phyloP scores from a whole-genome alignment of 2,329 filamentous ascomycete genomes.

The Aureobasidium sp. region DNA sequence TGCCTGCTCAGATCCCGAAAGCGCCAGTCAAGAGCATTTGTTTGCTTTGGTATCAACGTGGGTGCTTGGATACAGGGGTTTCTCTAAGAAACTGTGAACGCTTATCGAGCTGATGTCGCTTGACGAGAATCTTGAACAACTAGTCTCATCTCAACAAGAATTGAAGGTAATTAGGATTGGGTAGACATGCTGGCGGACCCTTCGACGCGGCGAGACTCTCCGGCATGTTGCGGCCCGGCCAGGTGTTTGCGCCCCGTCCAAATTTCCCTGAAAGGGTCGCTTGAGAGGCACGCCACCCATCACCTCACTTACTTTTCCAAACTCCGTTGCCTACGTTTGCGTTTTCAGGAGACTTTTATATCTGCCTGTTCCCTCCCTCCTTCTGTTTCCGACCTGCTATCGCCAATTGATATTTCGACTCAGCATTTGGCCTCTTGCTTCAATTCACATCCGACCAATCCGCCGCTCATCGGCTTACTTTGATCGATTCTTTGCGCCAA shows the following conservation, averaged over 20 bases:
- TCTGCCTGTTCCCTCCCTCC: not conserved
- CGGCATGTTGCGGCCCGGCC: not conserved
- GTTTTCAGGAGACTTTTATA: conserved; percentile 1
- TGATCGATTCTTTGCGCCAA: not conserved
- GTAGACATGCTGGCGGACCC: not conserved
- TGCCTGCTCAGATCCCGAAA: not conserved
- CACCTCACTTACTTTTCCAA: not conserved
- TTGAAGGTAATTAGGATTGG: not conserved
- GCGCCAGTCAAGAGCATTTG: not conserved
- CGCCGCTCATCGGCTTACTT: conserved; percentile 4
- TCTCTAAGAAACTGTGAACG: not conserved
- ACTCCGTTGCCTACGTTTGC: not conserved
- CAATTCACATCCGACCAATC: not conserved
- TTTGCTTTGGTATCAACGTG: not conserved
- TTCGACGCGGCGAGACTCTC: not conserved
- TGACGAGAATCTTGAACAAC: not conserved
- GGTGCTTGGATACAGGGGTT: not conserved
- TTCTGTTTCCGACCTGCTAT: not conserved
- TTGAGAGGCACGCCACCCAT: conserved; percentile 8
- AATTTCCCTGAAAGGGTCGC: not conserved
- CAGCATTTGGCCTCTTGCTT: not conserved
- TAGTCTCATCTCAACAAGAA: not conserved
- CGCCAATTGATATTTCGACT: not conserved
- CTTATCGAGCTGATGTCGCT: not conserved
- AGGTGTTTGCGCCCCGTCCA: not conserved